These are phyloP conservation scores for Backusella tarrabulga DNA, from an alignment of 192 early-diverging fungal species.

Conservation along the genomic window DNA sequence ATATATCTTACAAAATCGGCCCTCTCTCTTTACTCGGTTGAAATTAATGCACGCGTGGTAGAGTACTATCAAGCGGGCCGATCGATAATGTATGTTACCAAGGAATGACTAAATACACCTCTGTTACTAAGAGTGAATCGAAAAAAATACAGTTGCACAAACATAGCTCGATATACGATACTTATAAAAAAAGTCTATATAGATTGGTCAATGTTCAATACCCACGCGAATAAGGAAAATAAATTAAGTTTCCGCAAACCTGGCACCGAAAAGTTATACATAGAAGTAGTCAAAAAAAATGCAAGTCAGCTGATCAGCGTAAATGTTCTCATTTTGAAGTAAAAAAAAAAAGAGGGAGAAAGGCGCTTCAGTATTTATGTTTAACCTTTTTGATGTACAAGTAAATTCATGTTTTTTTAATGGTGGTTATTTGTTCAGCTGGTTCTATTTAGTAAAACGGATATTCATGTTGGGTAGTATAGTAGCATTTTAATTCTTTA, in stretches of 20 bases:
- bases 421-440: not conserved
- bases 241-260: not conserved
- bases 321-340: not conserved
- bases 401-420: not conserved
- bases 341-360: not conserved
- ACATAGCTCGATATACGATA: not conserved
- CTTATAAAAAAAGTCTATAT: not conserved
- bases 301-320: too few relatives aligned
- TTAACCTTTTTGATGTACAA: not conserved
- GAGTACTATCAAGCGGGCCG: not conserved
- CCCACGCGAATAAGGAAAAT: not conserved
- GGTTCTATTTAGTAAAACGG: not conserved
- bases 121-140: not conserved
- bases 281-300: too few relatives aligned
- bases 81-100: not conserved
- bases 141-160: not conserved
- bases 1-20: too few relatives aligned
- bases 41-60: not conserved
- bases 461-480: not conserved
- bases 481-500: not conserved
- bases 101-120: too few relatives aligned
- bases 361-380: not conserved
- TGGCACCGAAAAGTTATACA: not conserved
- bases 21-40: not conserved
- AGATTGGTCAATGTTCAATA: not conserved